These are phyloP conservation scores for Elsinoe australis DNA, from an alignment of 2,329 filamentous ascomycete species.

Conservation along the genomic window DNA sequence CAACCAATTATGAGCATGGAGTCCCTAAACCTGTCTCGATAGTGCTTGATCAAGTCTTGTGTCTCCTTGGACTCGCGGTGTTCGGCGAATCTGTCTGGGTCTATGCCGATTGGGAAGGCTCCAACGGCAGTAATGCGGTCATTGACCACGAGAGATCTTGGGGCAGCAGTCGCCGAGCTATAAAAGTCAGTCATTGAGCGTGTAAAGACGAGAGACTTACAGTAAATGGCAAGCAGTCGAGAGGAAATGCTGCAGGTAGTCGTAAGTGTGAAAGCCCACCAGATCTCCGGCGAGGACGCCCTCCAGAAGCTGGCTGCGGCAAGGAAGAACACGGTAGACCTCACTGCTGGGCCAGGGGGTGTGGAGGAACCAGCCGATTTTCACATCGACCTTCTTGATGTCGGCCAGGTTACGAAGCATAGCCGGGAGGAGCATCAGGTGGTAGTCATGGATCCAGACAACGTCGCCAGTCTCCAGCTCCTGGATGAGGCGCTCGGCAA, in stretches of 20 bases:
- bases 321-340: slow-evolving; percentile 91
- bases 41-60: slow-evolving; percentile 71
- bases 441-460: slow-evolving; percentile 98
- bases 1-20: slow-evolving; percentile 96
- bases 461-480: slow-evolving; percentile 89
- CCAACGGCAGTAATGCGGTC: slow-evolving; percentile 84
- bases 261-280: slow-evolving; percentile 97
- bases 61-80: slow-evolving; percentile 79
- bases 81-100: slow-evolving; percentile 91
- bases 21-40: slow-evolving; percentile 87
- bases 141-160: slow-evolving; percentile 86
- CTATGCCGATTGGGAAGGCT: slow-evolving; percentile 95
- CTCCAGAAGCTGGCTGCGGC: slow-evolving; percentile 77
- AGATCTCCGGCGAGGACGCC: slow-evolving; percentile 90
- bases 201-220: slow-evolving; percentile 39
- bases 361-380: slow-evolving; percentile 97
- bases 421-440: slow-evolving; percentile 90
- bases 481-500: slow-evolving; percentile 77
- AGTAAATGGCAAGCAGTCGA: slow-evolving; percentile 94
- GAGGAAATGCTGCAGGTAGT: slow-evolving; percentile 96
- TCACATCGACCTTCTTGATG: slow-evolving; percentile 67
- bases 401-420: slow-evolving; percentile 82
- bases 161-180: slow-evolving; percentile 66
- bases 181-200: neutral
- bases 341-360: slow-evolving; percentile 95